Base-by-base conservation (phyloP, 2,329 filamentous ascomycete genomes). In the Colletotrichum ledebouriae region DNA sequence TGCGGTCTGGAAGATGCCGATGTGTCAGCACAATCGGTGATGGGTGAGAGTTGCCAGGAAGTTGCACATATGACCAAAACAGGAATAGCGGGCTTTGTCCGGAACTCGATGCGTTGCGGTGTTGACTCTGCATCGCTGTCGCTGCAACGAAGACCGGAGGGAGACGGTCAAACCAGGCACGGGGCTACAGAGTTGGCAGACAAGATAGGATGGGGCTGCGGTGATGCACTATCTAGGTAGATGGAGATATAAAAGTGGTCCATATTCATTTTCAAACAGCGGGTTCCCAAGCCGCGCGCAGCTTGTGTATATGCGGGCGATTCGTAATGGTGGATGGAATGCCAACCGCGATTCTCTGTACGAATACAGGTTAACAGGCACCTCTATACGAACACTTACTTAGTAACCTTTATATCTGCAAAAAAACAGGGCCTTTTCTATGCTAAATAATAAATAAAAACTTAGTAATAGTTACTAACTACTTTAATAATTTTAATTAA, bases 311-410 rank as follows among this genome's bases (percentile, higher is more conserved):
- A 22, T 22, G 22, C 22, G 22, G 22, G 22, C 33, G 47, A 46
- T 65, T 63, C 46, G 53, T 59, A 63, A 63, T 68, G 47, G 65
- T 60, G 42, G 61, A 65, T 42, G 55, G 55, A 50, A 17, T 52
- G 53, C 49, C 61, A 59, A 42, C 55, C 46, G 12, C 11, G 11
- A 39, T 39, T 39, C 37, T 39, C 29, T 4, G 37, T 39, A 4
- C 13, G 37, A 39, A 39, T 29, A 29, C 29, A 39, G 37, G 11
- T 11, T 13, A 3, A 13, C 37, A 13, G 37, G 4, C 49, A 33
- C 49, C 49, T 52, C 25, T n/a, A n/a, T n/a, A n/a, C n/a, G n/a
- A n/a, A n/a, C n/a, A n/a, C n/a, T n/a, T n/a, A n/a, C n/a, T n/a
- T n/a, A n/a, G n/a, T n/a, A n/a, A n/a, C n/a, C n/a, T n/a, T n/a